A percentile compares a stretch with the other conserved stretches of the same genome.
These are phyloP conservation scores for Ceratocystis cubensis DNA, from an alignment of 2,329 filamentous ascomycete genomes.

Conservation along the genomic window DNA sequence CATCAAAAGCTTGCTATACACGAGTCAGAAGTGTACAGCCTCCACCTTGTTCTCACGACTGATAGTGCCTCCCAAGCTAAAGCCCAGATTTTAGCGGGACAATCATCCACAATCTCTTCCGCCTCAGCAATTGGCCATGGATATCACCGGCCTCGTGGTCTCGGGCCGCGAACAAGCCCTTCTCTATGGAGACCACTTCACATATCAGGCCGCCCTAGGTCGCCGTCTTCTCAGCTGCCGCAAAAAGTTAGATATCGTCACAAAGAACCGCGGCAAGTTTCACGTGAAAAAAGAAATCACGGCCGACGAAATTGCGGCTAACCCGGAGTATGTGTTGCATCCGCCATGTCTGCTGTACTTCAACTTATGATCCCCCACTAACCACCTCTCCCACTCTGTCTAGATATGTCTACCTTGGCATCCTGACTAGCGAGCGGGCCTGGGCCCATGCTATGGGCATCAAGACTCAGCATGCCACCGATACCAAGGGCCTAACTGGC, in stretches of 20 bases:
- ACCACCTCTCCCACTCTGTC: conserved; percentile 13
- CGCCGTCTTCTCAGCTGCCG: conserved; percentile 71
- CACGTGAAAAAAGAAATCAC: conserved; percentile 57
- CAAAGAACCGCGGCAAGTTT: conserved; percentile 79
- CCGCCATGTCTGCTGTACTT: neutral
- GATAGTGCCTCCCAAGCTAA: neutral
- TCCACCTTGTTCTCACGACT: neutral
- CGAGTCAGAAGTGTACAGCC: too few species aligned
- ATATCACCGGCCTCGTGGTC: conserved; percentile 76
- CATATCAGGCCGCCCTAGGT: conserved; percentile 67
- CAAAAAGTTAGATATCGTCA: conserved; percentile 73
- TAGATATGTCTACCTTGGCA: conserved; percentile 64
- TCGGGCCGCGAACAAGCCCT: conserved; percentile 71
- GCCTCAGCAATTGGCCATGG: conserved; percentile 44
- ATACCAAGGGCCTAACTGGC: conserved; percentile 66
- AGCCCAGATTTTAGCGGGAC: neutral
- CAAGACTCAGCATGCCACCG: conserved; percentile 68
- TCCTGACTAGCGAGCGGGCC: conserved; percentile 78
- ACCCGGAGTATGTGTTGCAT: conserved; percentile 52
- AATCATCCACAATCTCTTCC: neutral
- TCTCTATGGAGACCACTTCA: conserved; percentile 75
- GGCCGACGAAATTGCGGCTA: conserved; percentile 58
- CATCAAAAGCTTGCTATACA: too few species aligned
- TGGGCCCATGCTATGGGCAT: conserved; percentile 96
- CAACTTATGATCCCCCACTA: neutral